These are phyloP conservation scores for Aspergillus aculeatinus DNA, from an alignment of 2,329 filamentous ascomycete species.

Conservation along the genomic window DNA sequence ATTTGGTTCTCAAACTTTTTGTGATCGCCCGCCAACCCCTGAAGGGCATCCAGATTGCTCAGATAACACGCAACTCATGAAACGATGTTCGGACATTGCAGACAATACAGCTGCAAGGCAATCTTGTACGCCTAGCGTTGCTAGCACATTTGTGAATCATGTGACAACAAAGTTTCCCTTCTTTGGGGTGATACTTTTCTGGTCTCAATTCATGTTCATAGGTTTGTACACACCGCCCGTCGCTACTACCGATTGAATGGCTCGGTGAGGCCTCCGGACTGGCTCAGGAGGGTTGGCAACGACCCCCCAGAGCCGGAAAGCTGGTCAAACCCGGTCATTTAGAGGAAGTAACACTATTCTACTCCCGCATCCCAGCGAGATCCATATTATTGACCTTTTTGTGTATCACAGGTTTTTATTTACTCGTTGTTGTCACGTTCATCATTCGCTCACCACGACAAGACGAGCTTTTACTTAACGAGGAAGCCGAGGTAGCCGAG, in stretches of 20 bases:
- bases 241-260: too few relatives aligned
- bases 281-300: too few relatives aligned
- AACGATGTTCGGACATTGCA: conserved; percentile 76
- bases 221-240: conserved; percentile 35
- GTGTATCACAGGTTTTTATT: conserved; percentile 58
- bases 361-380: not conserved
- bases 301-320: too few relatives aligned
- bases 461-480: conserved; percentile 74
- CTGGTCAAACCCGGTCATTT: too few relatives aligned
- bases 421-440: conserved; percentile 75
- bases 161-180: conserved; percentile 93
- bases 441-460: conserved; percentile 78
- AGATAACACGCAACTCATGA: conserved; percentile 64
- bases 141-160: conserved; percentile 89
- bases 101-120: conserved; percentile 68
- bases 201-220: conserved; percentile 92
- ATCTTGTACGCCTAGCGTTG: conserved; percentile 87
- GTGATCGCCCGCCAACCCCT: conserved; percentile 66
- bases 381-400: not conserved
- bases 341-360: not conserved
- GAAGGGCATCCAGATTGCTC: conserved; percentile 74
- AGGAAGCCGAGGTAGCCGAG: conserved; percentile 86
- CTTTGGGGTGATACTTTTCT: conserved; percentile 90
- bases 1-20: conserved; percentile 93
- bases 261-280: too few relatives aligned